These are phyloP conservation scores for Nasturtium officinale DNA, from an alignment of 345 rosid genomes.

Conservation along the genomic window DNA sequence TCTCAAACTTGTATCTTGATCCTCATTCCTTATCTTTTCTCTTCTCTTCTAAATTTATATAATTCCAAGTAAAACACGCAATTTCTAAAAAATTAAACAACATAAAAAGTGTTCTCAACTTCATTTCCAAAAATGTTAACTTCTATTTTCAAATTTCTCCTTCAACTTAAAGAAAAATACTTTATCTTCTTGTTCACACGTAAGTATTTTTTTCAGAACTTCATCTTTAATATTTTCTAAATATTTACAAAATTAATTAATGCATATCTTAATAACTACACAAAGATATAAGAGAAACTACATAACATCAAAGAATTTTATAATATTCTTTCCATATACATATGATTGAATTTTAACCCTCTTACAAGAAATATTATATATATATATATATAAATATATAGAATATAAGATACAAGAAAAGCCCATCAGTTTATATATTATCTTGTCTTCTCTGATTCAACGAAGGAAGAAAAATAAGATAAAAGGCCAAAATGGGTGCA, in stretches of 20 bases:
- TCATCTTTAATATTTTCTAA: no score
- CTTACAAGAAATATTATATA: constrained; percentile 18
- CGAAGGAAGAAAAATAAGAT: not conserved
- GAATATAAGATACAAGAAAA: constrained; percentile 15
- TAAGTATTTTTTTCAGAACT: no score
- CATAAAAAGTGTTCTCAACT: not conserved
- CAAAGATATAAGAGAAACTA: constrained; percentile 19
- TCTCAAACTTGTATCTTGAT: constrained; percentile 1
- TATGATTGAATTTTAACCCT: constrained; percentile 21
- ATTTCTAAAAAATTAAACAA: not conserved
- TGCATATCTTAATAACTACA: constrained; percentile 32
- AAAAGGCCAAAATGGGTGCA: constrained; percentile 36
- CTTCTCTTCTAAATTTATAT: not conserved
- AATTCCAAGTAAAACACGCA: constrained; percentile 27
- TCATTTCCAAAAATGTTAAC: constrained; percentile 27
- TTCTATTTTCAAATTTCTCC: constrained; percentile 10
- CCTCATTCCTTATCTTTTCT: not conserved
- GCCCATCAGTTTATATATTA: constrained; percentile 28
- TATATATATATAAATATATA: constrained; percentile 4
- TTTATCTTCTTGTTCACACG: constrained; percentile 26
- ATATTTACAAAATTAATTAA: no score
- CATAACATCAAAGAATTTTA: not conserved
- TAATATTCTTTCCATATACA: constrained; percentile 9
- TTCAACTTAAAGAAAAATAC: not conserved
- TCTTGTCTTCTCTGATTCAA: constrained; percentile 26